Conservation (phyloP, 1,284 basidiomycete species). For the Coniferiporia weirii region DNA sequence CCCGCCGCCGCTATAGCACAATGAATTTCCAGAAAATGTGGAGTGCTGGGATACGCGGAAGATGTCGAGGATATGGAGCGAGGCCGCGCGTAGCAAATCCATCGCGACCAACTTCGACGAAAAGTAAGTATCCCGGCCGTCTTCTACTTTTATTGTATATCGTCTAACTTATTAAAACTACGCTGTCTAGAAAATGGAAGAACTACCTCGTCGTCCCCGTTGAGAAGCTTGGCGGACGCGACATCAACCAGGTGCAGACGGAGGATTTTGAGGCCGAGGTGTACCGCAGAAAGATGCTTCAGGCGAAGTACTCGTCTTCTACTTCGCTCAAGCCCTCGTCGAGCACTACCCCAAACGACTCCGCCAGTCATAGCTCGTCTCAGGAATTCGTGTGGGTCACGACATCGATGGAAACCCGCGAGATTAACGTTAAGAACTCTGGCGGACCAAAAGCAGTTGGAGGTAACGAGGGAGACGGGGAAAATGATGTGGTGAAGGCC, state of each 20-base stretch:
- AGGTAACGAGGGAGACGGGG: neutral
- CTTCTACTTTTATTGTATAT: too few relatives aligned
- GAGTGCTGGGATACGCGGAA: neutral
- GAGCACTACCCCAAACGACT: neutral
- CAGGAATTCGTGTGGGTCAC: too few relatives aligned
- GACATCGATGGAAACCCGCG: too few relatives aligned
- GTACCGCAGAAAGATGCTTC: neutral
- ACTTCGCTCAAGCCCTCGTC: neutral
- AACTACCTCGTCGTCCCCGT: slow-evolving; percentile 11
- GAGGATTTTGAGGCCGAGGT: slow-evolving; percentile 5
- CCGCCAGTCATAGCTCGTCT: neutral
- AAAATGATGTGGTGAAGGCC: neutral
- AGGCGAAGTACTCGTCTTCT: neutral
- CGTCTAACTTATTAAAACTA: neutral
- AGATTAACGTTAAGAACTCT: too few relatives aligned
- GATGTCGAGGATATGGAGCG: slow-evolving; percentile 30
- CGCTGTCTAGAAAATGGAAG: slow-evolving; percentile 12
- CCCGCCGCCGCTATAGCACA: neutral
- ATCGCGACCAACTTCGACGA: slow-evolving; percentile 42
- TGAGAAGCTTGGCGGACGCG: slow-evolving; percentile 9
- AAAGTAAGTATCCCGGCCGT: slow-evolving; percentile 24
- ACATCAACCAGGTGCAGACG: slow-evolving; percentile 15
- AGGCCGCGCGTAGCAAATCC: slow-evolving; percentile 39
- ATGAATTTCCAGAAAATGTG: neutral
- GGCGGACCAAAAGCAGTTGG: too few relatives aligned